Evolutionary conservation across 441 rosid species (phyloP).

Genomic region (Brassica balearica): DNA sequence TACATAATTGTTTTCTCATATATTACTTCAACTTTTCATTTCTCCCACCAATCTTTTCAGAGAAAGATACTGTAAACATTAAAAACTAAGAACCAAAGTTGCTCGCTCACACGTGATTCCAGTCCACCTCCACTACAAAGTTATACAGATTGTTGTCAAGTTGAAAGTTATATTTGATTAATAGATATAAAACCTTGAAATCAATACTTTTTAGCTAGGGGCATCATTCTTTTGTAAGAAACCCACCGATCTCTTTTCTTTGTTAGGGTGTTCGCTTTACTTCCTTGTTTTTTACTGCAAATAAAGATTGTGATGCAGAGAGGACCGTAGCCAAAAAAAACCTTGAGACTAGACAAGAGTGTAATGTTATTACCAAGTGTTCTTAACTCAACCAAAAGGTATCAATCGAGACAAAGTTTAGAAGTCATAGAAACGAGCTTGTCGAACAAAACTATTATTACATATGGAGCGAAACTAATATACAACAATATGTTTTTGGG

Average conservation of each 20-base stretch:
- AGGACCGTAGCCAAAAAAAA: background rate
- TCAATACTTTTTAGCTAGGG: background rate
- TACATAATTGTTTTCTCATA: conserved; percentile 35
- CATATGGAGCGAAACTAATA: background rate
- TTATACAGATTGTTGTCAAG: background rate
- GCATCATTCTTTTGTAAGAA: conserved; percentile 6
- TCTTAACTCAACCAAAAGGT: background rate
- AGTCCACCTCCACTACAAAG: conserved; percentile 36
- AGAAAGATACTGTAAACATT: conserved; percentile 33
- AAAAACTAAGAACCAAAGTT: conserved; percentile 25
- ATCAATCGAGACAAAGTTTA: background rate
- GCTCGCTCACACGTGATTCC: conserved; percentile 42
- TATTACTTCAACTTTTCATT: conserved; percentile 32
- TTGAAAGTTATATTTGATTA: conserved; percentile 15
- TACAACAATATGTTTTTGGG: background rate
- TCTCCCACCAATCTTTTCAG: conserved; percentile 43
- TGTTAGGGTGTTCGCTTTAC: background rate
- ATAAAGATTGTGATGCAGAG: background rate
- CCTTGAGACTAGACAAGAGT: background rate
- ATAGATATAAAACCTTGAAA: background rate
- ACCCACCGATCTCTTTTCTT: background rate
- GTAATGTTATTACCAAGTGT: background rate
- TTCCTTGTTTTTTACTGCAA: background rate
- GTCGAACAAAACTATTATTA: background rate
- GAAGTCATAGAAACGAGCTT: background rate